A percentile compares a stretch with the other conserved stretches of the same genome.
Conservation (phyloP, 2,329 filamentous ascomycete species). For the Alternaria dauci region DNA sequence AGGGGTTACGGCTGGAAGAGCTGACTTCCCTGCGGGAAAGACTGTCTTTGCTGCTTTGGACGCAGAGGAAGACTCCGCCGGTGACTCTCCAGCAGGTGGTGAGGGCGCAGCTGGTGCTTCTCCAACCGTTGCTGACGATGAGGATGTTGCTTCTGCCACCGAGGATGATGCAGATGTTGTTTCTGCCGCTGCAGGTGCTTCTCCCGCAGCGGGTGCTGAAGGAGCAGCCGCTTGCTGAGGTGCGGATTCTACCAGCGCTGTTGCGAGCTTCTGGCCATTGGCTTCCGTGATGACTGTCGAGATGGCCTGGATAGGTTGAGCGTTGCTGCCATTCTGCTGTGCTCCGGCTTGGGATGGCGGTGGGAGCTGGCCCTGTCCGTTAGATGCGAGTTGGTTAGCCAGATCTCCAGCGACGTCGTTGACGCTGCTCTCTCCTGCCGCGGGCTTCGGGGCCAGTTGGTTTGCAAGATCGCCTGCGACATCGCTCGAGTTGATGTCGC, state of each 20-base stretch:
- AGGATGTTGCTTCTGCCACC: neutral
- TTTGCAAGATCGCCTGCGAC: conserved; percentile 12
- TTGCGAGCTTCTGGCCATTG: conserved; percentile 17
- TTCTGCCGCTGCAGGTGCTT: neutral
- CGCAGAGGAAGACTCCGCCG: neutral
- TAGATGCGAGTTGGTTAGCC: conserved; percentile 16
- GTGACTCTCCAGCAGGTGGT: neutral
- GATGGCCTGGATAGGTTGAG: conserved; percentile 11
- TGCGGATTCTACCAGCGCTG: conserved; percentile 15
- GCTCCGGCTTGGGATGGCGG: neutral
- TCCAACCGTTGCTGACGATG: neutral
- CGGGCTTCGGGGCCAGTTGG: conserved; percentile 5
- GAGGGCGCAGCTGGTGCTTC: neutral
- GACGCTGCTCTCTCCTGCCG: neutral
- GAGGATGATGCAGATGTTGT: neutral
- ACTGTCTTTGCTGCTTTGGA: conserved; percentile 7
- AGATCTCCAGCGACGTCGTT: conserved; percentile 14
- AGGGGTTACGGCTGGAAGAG: conserved; percentile 14
- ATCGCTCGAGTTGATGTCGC: conserved; percentile 11
- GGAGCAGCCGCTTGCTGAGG: conserved; percentile 16
- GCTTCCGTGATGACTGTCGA: conserved; percentile 16
- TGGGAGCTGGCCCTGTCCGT: conserved; percentile 18
- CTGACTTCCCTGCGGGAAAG: conserved; percentile 5
- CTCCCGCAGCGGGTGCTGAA: neutral
- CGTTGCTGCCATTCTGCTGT: conserved; percentile 11